Evolutionary conservation across 768 basidiomycete species (phyloP).

Genomic region (Amyloporia xantha): DNA sequence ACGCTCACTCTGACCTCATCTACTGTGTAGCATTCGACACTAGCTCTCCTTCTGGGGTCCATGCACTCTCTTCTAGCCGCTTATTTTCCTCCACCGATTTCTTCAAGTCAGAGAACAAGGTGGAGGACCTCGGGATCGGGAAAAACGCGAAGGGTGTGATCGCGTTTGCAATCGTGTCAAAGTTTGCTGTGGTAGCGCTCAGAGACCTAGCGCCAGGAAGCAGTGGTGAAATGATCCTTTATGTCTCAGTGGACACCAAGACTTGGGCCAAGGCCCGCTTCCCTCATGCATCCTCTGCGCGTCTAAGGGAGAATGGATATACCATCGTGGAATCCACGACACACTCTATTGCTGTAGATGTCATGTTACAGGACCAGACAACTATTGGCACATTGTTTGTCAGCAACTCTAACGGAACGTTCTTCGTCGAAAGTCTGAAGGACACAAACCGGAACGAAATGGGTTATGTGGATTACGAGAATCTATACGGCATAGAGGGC

Average conservation of each 20-base stretch:
- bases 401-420: constrained; percentile 93
- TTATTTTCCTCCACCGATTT: constrained; percentile 85
- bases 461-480: constrained; percentile 94
- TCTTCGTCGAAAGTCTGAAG: constrained; percentile 84
- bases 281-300: constrained; percentile 79
- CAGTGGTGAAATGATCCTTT: constrained; percentile 73
- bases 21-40: constrained; percentile 89
- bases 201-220: constrained; percentile 53
- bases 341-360: constrained; percentile 92
- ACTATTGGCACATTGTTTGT: constrained; percentile 90
- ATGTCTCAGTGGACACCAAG: constrained; percentile 78
- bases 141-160: constrained; percentile 85
- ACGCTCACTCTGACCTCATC: constrained; percentile 67
- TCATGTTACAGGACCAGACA: constrained; percentile 61
- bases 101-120: constrained; percentile 54
- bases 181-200: constrained; percentile 88
- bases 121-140: constrained; percentile 83
- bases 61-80: constrained; percentile 52
- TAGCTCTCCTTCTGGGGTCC: constrained; percentile 33
- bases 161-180: constrained; percentile 88
- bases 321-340: constrained; percentile 93
- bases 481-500: constrained; percentile 79
- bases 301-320: constrained; percentile 86
- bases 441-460: constrained; percentile 86
- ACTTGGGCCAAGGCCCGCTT: constrained; percentile 88